phyloP scores from a whole-genome alignment of 768 basidiomycete genomes.

The Termitomyces bulborhizus region DNA sequence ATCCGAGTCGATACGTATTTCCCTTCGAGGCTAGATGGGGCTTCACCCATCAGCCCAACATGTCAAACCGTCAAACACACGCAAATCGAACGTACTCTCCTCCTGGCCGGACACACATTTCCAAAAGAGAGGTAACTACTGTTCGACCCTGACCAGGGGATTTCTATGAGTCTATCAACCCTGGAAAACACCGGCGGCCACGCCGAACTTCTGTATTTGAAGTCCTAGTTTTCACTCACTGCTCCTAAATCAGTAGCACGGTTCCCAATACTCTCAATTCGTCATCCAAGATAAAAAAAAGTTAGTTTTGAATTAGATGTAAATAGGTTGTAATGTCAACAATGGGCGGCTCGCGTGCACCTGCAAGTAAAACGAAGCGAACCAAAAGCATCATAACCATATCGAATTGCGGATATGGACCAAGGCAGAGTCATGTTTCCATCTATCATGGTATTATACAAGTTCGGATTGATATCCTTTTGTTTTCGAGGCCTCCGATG shows the following conservation, averaged over 20 bases:
- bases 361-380: background rate
- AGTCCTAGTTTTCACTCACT: background rate
- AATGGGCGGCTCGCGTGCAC: background rate
- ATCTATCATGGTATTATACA: background rate
- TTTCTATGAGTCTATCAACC: slow-evolving; percentile 8
- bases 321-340: background rate
- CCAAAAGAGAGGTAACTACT: slow-evolving; percentile 4
- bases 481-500: background rate
- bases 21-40: slow-evolving; percentile 11
- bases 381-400: background rate
- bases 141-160: slow-evolving; percentile 5
- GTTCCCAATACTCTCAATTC: background rate
- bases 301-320: background rate
- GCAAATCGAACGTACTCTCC: slow-evolving; percentile 12
- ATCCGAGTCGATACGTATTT: slow-evolving; percentile 12
- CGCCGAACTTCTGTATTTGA: background rate
- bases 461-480: background rate
- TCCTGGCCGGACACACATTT: slow-evolving; percentile 6
- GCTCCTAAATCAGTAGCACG: background rate
- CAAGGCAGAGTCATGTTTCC: background rate
- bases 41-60: slow-evolving; percentile 6
- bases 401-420: background rate
- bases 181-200: slow-evolving; percentile 11
- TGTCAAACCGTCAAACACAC: slow-evolving; percentile 12
- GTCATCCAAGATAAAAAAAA: background rate